Conservation (phyloP, 1,284 basidiomycete genomes). For the Ceratobasidium sp. region DNA sequence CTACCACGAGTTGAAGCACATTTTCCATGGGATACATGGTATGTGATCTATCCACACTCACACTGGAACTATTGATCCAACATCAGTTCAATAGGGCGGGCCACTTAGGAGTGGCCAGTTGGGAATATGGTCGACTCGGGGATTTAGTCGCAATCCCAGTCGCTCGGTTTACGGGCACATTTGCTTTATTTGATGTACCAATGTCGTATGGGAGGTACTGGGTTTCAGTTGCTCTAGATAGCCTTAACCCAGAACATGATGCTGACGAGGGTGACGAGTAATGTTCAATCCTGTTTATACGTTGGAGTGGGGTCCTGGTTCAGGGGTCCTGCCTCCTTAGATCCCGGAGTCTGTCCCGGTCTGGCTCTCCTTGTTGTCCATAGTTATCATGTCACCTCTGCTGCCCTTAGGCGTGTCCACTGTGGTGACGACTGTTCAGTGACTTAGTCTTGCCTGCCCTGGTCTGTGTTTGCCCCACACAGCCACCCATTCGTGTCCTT, state of each 20-base stretch:
- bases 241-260: neutral
- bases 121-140: constrained; percentile 2
- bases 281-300: too few species aligned
- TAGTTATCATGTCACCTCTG: neutral
- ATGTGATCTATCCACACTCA: neutral
- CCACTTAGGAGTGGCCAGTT: constrained; percentile 11
- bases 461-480: too few species aligned
- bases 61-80: neutral
- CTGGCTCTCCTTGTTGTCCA: neutral
- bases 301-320: neutral
- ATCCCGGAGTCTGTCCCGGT: too few species aligned
- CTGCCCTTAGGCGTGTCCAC: too few species aligned
- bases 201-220: constrained; percentile 12
- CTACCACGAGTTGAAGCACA: neutral
- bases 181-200: constrained; percentile 21
- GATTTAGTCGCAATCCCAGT: neutral
- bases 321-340: neutral
- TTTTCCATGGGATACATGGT: constrained; percentile 30
- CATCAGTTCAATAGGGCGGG: neutral
- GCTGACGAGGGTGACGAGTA: neutral
- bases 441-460: too few species aligned
- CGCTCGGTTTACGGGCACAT: neutral
- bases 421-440: too few species aligned
- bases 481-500: too few species aligned
- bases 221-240: constrained; percentile 20